Conservation (phyloP, 495 filamentous ascomycete genomes). For the Saxophila tyrrhenica region DNA sequence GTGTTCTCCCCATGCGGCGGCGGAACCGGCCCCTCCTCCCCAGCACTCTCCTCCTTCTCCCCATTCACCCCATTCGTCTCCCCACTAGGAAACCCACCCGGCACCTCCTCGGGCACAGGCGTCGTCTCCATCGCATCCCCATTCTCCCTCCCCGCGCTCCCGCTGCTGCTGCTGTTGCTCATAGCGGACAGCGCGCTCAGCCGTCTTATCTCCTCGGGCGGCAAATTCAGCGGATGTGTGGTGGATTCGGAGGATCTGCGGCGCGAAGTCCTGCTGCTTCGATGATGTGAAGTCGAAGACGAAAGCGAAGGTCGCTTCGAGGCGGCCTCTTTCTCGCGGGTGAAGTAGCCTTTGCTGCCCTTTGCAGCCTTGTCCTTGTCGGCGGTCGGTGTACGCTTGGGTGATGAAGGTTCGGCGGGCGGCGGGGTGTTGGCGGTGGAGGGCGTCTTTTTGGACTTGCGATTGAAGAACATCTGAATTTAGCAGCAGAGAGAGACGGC, state of each 20-base stretch:
- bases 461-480: background rate
- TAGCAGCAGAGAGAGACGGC: too few species aligned
- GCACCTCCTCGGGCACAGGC: constrained; percentile 15
- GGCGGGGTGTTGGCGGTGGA: background rate
- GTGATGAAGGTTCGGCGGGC: background rate
- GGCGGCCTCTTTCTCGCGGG: background rate
- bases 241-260: constrained; percentile 29
- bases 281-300: background rate
- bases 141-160: constrained; percentile 33
- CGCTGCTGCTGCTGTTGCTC: constrained; percentile 48
- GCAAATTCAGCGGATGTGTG: constrained; percentile 78
- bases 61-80: constrained; percentile 40
- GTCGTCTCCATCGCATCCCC: constrained; percentile 32
- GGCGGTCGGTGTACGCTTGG: background rate
- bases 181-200: constrained; percentile 50
- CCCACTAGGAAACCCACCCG: constrained; percentile 21
- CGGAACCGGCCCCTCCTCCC: constrained; percentile 52
- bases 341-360: background rate
- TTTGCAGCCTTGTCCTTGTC: background rate
- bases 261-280: constrained; percentile 5
- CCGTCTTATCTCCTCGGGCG: constrained; percentile 67
- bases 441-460: background rate
- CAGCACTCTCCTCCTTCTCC: constrained; percentile 38
- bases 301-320: background rate
- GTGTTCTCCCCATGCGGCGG: constrained; percentile 64